Percentiles rank a stretch among this genome's conserved stretches.
Evolutionary conservation across 257 asterid genomes (phyloP).

Genomic region (Handroanthus guayacan): DNA sequence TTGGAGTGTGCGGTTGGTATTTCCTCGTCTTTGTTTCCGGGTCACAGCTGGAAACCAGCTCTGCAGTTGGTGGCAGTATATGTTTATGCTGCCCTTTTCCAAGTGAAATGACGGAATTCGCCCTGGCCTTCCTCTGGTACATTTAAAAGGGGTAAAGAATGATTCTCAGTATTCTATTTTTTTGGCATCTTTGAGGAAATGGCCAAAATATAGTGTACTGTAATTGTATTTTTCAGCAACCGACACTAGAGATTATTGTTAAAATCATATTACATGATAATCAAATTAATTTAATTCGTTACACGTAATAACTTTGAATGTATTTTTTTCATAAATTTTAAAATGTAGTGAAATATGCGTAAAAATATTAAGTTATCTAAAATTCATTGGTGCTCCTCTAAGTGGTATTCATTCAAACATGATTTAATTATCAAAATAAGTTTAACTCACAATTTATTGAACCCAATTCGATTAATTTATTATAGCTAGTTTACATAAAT

Average conservation of each 20-base stretch:
- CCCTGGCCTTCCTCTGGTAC: constrained; percentile 23
- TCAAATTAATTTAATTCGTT: too few species aligned
- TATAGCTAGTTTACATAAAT: too few species aligned
- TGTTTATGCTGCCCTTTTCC: constrained; percentile 8
- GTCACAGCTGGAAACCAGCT: constrained; percentile 49
- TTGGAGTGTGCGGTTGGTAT: constrained; percentile 33
- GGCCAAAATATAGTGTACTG: neutral
- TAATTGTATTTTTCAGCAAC: neutral
- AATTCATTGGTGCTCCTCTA: too few species aligned
- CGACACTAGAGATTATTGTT: neutral
- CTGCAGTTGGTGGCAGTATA: constrained; percentile 35
- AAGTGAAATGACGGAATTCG: constrained; percentile 27
- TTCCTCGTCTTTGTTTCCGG: constrained; percentile 36
- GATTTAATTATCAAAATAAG: too few species aligned
- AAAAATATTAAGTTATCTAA: too few species aligned
- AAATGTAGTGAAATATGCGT: too few species aligned
- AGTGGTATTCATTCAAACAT: too few species aligned
- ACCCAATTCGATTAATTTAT: too few species aligned
- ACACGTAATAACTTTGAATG: too few species aligned
- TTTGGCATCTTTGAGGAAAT: neutral
- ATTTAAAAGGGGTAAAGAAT: neutral
- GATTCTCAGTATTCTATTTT: neutral
- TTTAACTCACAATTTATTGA: too few species aligned
- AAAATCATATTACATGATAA: too few species aligned
- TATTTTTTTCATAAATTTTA: too few species aligned